These are phyloP conservation scores for Fusarium sp. DNA, from an alignment of 2,329 filamentous ascomycete genomes.

Conservation along the genomic window DNA sequence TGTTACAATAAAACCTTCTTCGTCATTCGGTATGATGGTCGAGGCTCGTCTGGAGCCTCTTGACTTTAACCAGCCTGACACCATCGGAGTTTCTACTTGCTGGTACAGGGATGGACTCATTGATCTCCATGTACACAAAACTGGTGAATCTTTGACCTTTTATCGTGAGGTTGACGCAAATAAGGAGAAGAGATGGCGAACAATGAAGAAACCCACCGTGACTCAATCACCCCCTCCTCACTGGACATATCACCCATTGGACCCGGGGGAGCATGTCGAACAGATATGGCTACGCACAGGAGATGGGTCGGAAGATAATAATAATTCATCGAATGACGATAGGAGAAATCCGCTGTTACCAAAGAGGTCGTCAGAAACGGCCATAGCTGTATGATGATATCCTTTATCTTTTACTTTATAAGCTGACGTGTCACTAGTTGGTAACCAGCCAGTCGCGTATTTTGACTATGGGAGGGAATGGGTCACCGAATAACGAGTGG, in stretches of 20 bases:
- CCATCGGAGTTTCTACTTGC: constrained; percentile 28
- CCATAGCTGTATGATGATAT: constrained; percentile 17
- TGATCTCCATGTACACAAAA: constrained; percentile 16
- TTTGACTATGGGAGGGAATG: not conserved
- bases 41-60: constrained; percentile 24
- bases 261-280: constrained; percentile 14
- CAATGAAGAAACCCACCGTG: not conserved
- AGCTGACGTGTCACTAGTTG: constrained; percentile 23
- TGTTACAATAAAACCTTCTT: not conserved
- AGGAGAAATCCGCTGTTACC: not conserved
- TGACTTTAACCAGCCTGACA: constrained; percentile 21
- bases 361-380: not conserved
- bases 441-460: constrained; percentile 25
- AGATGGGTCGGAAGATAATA: not conserved
- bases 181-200: not conserved
- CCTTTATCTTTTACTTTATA: not conserved
- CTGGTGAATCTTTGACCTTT: constrained; percentile 16
- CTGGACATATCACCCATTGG: constrained; percentile 24
- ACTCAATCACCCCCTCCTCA: not conserved
- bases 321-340: not conserved
- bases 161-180: constrained; percentile 14
- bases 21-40: not conserved
- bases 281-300: constrained; percentile 27
- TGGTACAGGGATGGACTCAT: constrained; percentile 18
- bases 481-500: not conserved